Percentiles rank a stretch among this genome's conserved stretches.
These are phyloP conservation scores for Plasmodium gonderi DNA, from an alignment of 169 alveolate genomes.

Conservation along the genomic window DNA sequence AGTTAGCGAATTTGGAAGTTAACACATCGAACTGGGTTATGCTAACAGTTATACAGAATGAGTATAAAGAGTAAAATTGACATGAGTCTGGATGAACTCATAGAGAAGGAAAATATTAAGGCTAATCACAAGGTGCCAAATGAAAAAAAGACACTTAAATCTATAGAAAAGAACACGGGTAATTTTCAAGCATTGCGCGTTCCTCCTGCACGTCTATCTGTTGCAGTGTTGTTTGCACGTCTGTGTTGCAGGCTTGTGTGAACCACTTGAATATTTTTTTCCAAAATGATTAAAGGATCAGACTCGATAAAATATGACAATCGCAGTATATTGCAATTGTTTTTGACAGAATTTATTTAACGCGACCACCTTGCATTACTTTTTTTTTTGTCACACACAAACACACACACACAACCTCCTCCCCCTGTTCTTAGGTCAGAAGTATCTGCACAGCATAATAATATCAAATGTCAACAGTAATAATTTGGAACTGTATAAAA, in stretches of 20 bases:
- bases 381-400: neutral
- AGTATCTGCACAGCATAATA: conserved; percentile 33
- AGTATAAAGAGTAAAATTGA: conserved; percentile 61
- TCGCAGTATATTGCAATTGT: too few relatives aligned
- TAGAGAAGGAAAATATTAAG: conserved; percentile 60
- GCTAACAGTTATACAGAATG: conserved; percentile 35
- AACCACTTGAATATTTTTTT: too few relatives aligned
- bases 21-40: neutral
- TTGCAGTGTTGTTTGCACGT: neutral
- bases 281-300: too few relatives aligned
- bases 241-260: neutral
- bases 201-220: neutral
- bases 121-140: conserved; percentile 13
- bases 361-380: neutral
- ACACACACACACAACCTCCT: neutral
- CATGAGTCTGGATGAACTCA: conserved; percentile 73
- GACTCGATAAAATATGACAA: too few relatives aligned
- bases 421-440: conserved; percentile 20
- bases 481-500: conserved; percentile 42
- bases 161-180: conserved; percentile 54
- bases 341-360: too few relatives aligned
- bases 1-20: too few relatives aligned
- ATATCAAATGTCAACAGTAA: conserved; percentile 55
- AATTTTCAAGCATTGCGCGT: neutral
- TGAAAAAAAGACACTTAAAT: conserved; percentile 38